Conservation (phyloP, 257 asterid genomes). For the Apocynum venetum region DNA sequence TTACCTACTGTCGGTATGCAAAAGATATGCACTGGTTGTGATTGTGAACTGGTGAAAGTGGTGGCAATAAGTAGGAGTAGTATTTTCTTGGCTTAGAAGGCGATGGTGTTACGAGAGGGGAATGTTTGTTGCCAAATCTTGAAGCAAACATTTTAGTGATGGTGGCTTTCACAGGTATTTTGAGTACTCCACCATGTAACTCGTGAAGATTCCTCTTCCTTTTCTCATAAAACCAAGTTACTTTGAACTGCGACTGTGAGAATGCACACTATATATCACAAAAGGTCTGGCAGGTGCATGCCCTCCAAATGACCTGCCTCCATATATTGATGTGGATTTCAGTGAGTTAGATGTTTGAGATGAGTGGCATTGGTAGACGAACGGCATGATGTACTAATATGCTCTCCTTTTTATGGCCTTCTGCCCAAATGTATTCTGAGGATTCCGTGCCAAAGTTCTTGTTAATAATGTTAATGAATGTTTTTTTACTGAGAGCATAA, state of each 20-base stretch:
- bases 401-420: background rate
- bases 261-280: too few relatives aligned
- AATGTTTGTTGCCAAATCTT: slow-evolving; percentile 28
- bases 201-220: too few relatives aligned
- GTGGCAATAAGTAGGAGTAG: background rate
- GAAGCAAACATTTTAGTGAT: slow-evolving; percentile 27
- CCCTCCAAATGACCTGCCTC: slow-evolving; percentile 86
- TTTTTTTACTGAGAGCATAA: background rate
- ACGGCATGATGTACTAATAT: background rate
- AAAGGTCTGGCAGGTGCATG: slow-evolving; percentile 21
- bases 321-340: slow-evolving; percentile 80
- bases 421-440: background rate
- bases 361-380: slow-evolving; percentile 1
- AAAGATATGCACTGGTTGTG: background rate
- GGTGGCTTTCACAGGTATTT: background rate
- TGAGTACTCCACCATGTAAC: background rate
- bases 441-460: background rate
- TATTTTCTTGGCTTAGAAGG: slow-evolving; percentile 42
- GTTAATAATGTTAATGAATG: background rate
- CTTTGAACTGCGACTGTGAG: too few relatives aligned
- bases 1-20: background rate
- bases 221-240: too few relatives aligned
- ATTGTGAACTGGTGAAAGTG: background rate
- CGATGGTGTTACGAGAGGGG: slow-evolving; percentile 1
- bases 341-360: slow-evolving; percentile 77